Base-by-base conservation (phyloP, 2,329 filamentous ascomycete genomes). In the Chaetomium strumarium region DNA sequence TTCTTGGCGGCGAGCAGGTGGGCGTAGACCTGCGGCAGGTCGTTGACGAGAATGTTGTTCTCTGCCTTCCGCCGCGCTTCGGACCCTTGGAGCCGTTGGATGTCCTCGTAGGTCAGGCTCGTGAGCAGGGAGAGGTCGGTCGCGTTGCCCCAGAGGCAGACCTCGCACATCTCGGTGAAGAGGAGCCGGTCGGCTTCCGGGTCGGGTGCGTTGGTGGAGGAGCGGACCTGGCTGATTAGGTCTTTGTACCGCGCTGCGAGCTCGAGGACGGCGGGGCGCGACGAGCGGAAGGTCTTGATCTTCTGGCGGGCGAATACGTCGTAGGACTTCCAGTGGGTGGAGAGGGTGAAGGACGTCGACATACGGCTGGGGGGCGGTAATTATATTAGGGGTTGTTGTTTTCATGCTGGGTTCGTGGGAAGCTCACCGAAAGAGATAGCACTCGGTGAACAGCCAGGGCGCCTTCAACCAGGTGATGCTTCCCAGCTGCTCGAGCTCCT, bases 81-180 rank as follows among this genome's bases (percentile, higher is more conserved):
- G 8, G 88, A 85, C 14, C 92, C 92, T 73, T 99, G 93, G 10
- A 97, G 78, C 69, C 95, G 95, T 72, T 97, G 92, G 59, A 99
- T 95, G 65, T 97, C 93, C 63, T 96, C 91, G 68, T 96, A 96
- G 1, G 87, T 89, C 51, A 96, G 78, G 62, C 86, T 90, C 0
- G 91, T 96, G 51, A 97, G 77, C 17, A 97, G 84, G 0, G 90
- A 95, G 13, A 97, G 76, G 68, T 97, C 93, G 0, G 92, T 97
- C 1, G 92, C 93, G 68, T 97, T 97, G 11, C 92, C 92, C 92
- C 92, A 97, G 2, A 97, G 80, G 67, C 91, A 96, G 62, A 96
- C 93, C 75, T 96, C 90, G 70, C 86, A 91, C 86, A 97, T 95
- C 67, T 97, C 92, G 20, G 78, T 78, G 72, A 97, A 97, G 24